Evolutionary conservation across 495 filamentous ascomycete species (phyloP).

Genomic region (Trichoderma asperelloides): DNA sequence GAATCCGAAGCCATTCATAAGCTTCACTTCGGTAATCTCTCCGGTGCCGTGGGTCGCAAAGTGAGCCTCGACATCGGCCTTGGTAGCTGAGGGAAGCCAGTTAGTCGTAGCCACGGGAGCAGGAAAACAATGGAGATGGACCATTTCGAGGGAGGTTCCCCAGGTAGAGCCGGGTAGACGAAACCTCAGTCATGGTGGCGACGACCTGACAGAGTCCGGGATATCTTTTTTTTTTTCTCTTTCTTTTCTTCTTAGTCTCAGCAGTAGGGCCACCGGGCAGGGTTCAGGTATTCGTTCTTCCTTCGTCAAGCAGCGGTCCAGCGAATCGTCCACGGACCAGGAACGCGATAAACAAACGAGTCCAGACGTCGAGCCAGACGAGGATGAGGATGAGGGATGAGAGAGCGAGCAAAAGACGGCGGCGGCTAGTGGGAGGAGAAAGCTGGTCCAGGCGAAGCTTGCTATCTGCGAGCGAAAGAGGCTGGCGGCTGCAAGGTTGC

Average conservation of each 20-base stretch:
- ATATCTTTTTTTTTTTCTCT: not conserved
- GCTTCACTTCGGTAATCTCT: constrained; percentile 96
- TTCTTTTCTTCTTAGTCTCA: not conserved
- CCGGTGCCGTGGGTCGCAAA: constrained; percentile 92
- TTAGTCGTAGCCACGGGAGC: constrained; percentile 18
- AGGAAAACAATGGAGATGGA: constrained; percentile 45
- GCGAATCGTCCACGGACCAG: not conserved
- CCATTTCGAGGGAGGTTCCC: constrained; percentile 95
- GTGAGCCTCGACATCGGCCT: constrained; percentile 91
- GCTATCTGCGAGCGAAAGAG: not conserved
- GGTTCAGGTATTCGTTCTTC: not conserved
- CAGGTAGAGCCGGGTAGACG: constrained; percentile 87
- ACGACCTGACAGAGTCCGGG: not conserved
- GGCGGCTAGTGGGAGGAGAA: not conserved
- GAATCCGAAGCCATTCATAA: constrained; percentile 99
- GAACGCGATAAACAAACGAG: not conserved
- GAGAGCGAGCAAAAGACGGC: not conserved
- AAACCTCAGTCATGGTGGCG: constrained; percentile 63
- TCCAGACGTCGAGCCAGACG: not conserved
- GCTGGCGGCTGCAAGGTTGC: constrained; percentile 7
- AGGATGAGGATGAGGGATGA: not conserved
- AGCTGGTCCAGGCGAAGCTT: not conserved
- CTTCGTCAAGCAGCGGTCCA: not conserved
- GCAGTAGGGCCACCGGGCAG: not conserved
- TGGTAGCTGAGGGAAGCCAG: constrained; percentile 59